Conservation (phyloP, 2,329 filamentous ascomycete species). For the Akanthomyces lecanii region DNA sequence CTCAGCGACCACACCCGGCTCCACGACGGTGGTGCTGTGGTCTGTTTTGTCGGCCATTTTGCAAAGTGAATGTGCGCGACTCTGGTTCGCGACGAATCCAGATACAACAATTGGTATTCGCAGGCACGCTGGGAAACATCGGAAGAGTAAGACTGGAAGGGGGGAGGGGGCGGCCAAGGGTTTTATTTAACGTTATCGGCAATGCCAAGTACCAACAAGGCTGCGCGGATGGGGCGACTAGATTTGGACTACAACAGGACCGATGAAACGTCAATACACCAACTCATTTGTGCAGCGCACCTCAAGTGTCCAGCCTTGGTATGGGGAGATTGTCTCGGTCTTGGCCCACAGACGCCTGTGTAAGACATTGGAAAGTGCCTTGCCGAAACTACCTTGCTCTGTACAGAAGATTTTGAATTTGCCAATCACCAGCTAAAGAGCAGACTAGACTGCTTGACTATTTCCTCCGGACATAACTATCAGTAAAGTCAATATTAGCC, state of each 20-base stretch:
- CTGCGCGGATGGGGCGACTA: not conserved
- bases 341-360: not conserved
- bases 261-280: not conserved
- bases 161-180: not conserved
- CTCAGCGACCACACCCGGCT: not conserved
- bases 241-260: not conserved
- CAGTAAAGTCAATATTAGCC: not conserved
- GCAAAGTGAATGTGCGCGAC: not conserved
- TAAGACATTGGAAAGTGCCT: not conserved
- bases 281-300: not conserved
- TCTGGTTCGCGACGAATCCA: not conserved
- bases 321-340: not conserved
- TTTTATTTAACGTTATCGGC: not conserved
- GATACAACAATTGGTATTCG: not conserved
- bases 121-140: not conserved
- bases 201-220: not conserved
- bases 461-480: too few species aligned
- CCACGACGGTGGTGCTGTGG: not conserved
- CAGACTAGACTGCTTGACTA: too few species aligned
- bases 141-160: too few species aligned
- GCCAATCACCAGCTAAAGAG: too few species aligned
- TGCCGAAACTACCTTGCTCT: too few species aligned
- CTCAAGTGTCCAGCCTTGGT: not conserved
- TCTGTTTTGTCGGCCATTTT: constrained; percentile 4
- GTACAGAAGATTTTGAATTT: too few species aligned